Percentiles rank a stretch among this genome's conserved stretches.
These are phyloP conservation scores for Russula emetica DNA, from an alignment of 768 basidiomycete genomes.

Conservation along the genomic window DNA sequence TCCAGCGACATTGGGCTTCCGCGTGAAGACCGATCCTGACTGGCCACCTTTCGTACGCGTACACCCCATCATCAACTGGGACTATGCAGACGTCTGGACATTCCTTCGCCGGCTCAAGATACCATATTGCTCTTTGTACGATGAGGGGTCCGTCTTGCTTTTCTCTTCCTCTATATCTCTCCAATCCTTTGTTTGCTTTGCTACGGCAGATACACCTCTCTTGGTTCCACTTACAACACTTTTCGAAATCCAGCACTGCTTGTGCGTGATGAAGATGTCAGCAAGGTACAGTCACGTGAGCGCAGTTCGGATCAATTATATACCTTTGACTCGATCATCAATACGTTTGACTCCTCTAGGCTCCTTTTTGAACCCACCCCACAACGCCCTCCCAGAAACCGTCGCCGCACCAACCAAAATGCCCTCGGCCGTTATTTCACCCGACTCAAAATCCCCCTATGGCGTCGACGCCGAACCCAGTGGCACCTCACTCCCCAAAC, in stretches of 20 bases:
- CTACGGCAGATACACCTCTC: slow-evolving; percentile 80
- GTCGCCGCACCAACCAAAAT: slow-evolving; percentile 6
- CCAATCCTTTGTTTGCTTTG: background rate
- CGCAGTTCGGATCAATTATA: background rate
- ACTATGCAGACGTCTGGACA: slow-evolving; percentile 83
- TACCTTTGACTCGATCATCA: slow-evolving; percentile 10
- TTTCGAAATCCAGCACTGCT: slow-evolving; percentile 84
- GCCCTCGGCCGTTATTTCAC: background rate
- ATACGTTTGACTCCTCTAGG: background rate
- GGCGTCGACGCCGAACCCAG: background rate
- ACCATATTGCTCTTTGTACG: slow-evolving; percentile 86
- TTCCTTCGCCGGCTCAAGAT: slow-evolving; percentile 73
- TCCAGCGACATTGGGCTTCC: slow-evolving; percentile 64
- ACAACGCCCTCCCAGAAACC: background rate
- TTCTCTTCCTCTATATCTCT: background rate
- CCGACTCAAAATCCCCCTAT: background rate
- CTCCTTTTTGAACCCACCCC: background rate
- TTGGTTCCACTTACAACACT: slow-evolving; percentile 94
- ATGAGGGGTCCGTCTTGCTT: slow-evolving; percentile 61
- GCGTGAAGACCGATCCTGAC: slow-evolving; percentile 76
- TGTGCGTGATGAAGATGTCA: slow-evolving; percentile 28
- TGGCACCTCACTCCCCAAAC: background rate
- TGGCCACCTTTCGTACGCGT: slow-evolving; percentile 91
- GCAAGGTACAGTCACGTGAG: slow-evolving; percentile 27
- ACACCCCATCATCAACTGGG: slow-evolving; percentile 96